Evolutionary conservation across 768 basidiomycete genomes (phyloP), one percentile per base, ranked within the genome.

Genomic region (Agrocybe praecox): DNA sequence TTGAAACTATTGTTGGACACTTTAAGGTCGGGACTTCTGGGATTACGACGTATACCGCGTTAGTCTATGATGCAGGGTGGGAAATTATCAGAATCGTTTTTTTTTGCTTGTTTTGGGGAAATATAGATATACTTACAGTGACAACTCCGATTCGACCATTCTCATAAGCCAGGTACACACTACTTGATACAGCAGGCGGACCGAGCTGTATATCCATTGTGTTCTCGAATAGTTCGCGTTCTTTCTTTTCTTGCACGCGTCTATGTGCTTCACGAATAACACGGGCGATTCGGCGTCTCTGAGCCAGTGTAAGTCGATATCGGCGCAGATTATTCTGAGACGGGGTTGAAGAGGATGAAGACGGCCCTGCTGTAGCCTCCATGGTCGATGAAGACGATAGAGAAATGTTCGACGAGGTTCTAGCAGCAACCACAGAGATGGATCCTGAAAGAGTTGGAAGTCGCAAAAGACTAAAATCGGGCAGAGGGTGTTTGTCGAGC

Each of bases 91-190:
- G n/a, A n/a, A n/a, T n/a, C n/a, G n/a, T n/a, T n/a, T n/a, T n/a
- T n/a, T n/a, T n/a, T n/a, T n/a, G n/a, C n/a, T n/a, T n/a, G n/a
- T 18, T 47, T 47, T 17, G 40, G 26, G 55, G 53, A 58, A 57
- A 40, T 19, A 49, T 32, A 2, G 24, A 24, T 42, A 42, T 15
- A 69, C 76, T 15, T 48, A 84, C 85, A 17, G 80, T 84, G 26
- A 77, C 82, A 18, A 80, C 72, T 3, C 73, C 79, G 1, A 84
- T 69, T 53, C 79, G 67, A 15, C 66, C 66, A 43, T 77, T 65
- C 46, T 80, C 80, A 32, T 79, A 78, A 8, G 83, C 78, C 2
- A 85, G 72, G 66, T 86, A 85, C 40, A 71, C 66, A 0, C 82
- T 78, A 10, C 49, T 40, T 6, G 70, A 60, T 6, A 68, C 65